These are phyloP conservation scores for Cnidoscolus chayamansa DNA, from an alignment of 441 rosid genomes.

Conservation along the genomic window DNA sequence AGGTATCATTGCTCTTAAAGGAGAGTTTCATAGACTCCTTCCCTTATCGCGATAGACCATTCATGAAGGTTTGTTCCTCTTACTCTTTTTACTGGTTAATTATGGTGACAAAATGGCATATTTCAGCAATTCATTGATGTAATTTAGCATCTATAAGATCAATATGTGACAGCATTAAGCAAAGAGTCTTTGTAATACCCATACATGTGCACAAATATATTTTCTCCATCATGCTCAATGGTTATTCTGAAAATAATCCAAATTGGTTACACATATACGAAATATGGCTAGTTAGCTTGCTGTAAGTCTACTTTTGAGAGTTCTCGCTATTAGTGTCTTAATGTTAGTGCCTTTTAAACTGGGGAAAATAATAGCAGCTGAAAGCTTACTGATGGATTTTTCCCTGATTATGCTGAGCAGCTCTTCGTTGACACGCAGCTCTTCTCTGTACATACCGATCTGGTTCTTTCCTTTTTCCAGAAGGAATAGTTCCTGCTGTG, in stretches of 20 bases:
- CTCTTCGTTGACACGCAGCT: conserved; percentile 92
- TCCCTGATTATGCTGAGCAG: conserved; percentile 38
- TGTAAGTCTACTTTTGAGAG: background rate
- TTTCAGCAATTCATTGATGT: background rate
- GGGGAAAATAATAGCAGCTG: background rate
- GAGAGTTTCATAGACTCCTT: conserved; percentile 93
- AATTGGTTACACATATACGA: background rate
- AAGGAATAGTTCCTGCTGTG: conserved; percentile 51
- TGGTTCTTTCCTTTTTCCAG: conserved; percentile 84
- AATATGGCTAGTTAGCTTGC: background rate
- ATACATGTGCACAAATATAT: no score
- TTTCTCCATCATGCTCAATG: no score
- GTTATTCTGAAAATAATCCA: no score
- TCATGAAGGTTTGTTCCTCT: conserved; percentile 58
- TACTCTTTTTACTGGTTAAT: background rate
- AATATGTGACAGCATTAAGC: no score
- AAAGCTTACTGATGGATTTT: conserved; percentile 20
- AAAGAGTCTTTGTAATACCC: no score
- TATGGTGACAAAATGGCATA: background rate
- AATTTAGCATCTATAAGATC: no score
- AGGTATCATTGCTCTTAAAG: conserved; percentile 92
- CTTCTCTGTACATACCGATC: conserved; percentile 96
- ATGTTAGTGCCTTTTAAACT: background rate
- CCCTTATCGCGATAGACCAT: conserved; percentile 63
- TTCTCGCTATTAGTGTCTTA: background rate